Evolutionary conservation across 192 early-diverging fungal genomes (phyloP).

Genomic region (Lunasporangiospora selenospora): DNA sequence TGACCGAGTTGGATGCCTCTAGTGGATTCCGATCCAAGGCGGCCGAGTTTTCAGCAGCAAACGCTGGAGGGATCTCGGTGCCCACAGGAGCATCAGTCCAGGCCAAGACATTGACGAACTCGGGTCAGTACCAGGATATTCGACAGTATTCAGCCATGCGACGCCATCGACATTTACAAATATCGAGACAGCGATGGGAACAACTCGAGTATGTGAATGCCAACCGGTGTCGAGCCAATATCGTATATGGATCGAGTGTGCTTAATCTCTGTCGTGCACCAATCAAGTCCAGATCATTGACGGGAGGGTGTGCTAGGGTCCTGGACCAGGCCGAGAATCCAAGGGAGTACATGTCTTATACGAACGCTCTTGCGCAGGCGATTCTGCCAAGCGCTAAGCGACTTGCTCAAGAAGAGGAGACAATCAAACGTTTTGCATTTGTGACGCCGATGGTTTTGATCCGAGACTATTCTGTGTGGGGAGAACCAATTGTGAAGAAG

Average conservation of each 20-base stretch:
- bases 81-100: not conserved
- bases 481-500: conserved; percentile 19
- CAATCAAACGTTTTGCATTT: conserved; percentile 63
- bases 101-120: conserved; percentile 18
- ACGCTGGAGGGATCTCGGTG: not conserved
- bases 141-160: conserved; percentile 45
- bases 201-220: conserved; percentile 52
- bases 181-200: conserved; percentile 46
- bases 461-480: conserved; percentile 15
- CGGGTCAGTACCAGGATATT: conserved; percentile 51
- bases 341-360: conserved; percentile 32
- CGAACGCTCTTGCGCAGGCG: conserved; percentile 32
- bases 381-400: conserved; percentile 49
- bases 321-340: conserved; percentile 42
- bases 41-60: conserved; percentile 2
- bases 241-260: conserved; percentile 53
- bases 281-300: conserved; percentile 3
- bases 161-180: conserved; percentile 29
- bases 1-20: conserved; percentile 26
- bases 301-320: conserved; percentile 15
- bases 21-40: conserved; percentile 23
- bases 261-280: conserved; percentile 35
- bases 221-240: conserved; percentile 40
- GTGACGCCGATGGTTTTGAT: conserved; percentile 62
- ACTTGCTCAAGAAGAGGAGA: conserved; percentile 44